These are phyloP conservation scores for Cordia subcordata DNA, from an alignment of 257 asterid genomes.

Conservation along the genomic window DNA sequence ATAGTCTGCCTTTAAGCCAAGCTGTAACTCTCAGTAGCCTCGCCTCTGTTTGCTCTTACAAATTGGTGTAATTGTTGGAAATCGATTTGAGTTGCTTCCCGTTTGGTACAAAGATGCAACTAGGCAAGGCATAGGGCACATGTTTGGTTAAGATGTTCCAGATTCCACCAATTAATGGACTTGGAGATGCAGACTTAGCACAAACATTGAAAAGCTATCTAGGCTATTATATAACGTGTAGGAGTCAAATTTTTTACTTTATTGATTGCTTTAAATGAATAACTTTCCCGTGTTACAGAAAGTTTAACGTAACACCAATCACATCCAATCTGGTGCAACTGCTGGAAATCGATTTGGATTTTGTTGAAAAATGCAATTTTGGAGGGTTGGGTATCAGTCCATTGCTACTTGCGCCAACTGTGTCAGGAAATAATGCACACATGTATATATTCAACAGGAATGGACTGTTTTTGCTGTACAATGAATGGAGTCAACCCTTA, in stretches of 20 bases:
- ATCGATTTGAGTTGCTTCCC: no score
- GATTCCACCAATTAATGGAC: no score
- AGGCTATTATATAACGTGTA: no score
- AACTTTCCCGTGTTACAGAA: background rate
- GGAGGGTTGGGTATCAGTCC: slow-evolving; percentile 91
- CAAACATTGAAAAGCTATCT: no score
- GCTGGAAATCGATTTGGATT: background rate
- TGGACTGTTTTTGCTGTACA: slow-evolving; percentile 77
- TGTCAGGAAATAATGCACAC: slow-evolving; percentile 81
- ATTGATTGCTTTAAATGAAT: background rate
- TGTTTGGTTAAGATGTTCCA: no score
- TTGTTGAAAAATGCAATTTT: slow-evolving; percentile 57
- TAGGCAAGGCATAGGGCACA: slow-evolving; percentile 85
- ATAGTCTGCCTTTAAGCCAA: no score
- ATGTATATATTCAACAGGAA: slow-evolving; percentile 86
- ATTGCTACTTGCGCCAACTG: slow-evolving; percentile 74
- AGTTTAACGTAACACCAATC: background rate
- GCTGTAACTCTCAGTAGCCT: no score
- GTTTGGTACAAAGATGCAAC: slow-evolving; percentile 3
- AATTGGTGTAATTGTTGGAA: no score
- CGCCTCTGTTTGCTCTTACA: no score
- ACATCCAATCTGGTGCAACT: background rate
- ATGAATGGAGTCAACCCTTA: slow-evolving; percentile 96
- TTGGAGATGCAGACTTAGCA: no score
- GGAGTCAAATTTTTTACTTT: no score